A percentile compares a stretch with the other conserved stretches of the same genome.
Conservation (phyloP, 2,329 filamentous ascomycete species). For the Botrytis galanthina region DNA sequence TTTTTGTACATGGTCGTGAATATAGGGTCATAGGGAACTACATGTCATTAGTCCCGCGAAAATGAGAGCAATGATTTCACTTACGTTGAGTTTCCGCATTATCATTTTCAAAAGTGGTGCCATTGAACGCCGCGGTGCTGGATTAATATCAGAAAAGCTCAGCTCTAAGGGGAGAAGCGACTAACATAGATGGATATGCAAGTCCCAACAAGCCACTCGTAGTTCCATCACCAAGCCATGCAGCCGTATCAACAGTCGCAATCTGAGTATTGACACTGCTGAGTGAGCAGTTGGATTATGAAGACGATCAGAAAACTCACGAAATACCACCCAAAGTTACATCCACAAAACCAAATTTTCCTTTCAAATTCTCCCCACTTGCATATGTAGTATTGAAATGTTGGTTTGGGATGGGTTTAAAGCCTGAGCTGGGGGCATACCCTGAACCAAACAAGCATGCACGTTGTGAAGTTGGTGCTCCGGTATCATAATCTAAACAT, state of each 20-base stretch:
- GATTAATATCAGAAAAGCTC: not conserved
- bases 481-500: conserved; percentile 38
- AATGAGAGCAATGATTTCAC: not conserved
- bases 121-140: conserved; percentile 10
- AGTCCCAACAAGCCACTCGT: conserved; percentile 52
- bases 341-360: conserved; percentile 39
- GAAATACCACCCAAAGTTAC: conserved; percentile 48
- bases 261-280: conserved; percentile 41
- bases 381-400: conserved; percentile 47
- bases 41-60: not conserved
- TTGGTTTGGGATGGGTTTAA: conserved; percentile 41
- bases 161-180: not conserved
- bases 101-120: conserved; percentile 20
- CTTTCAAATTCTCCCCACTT: conserved; percentile 44
- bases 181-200: conserved; percentile 46
- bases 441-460: conserved; percentile 25
- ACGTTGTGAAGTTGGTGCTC: conserved; percentile 3
- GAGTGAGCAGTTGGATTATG: not conserved
- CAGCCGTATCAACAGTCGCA: conserved; percentile 45
- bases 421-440: conserved; percentile 36
- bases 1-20: conserved; percentile 49
- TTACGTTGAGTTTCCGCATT: conserved; percentile 6
- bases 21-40: conserved; percentile 47
- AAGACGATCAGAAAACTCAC: conserved; percentile 23
- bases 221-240: conserved; percentile 45